Base-by-base conservation (phyloP, 208 protist species). In the Leishmania lainsoni region DNA sequence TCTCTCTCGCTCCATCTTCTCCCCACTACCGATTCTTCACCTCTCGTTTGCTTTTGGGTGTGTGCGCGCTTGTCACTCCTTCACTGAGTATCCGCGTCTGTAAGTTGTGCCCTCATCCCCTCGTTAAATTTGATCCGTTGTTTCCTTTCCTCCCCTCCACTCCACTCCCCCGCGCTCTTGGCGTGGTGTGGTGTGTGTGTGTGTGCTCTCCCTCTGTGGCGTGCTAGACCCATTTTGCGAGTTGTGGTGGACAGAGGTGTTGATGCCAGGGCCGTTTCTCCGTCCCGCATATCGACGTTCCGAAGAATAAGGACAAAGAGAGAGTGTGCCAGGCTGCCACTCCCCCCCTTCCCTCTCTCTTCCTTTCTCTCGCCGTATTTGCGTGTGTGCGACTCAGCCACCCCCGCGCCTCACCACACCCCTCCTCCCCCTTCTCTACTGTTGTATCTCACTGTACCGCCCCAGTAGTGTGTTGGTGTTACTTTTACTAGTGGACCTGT, bases 1-100 rank as follows among this genome's bases (percentile, higher is more conserved):
- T 61, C 14, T 79, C 58, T 77, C 63, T 42, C 16, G 51, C 48
- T 59, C 59, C 75, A 14, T 49, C 29, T 75, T 35, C n/a, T 10
- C 42, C 1, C 49, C 59, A 1, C n/a, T 22, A 49, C 69, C 10
- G 10, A 22, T 65, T 29, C 39, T 16, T 32, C 65, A 2, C 71
- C 12, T 20, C 59, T 75, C 58, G 72, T 51, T 39, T 39, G 35
- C 2, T 39, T 39, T 39, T 39, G 35, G 35, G 35, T 39, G 35
- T 39, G 35, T 39, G 35, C 22, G 16, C 17, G 68, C 42, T 17
- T 48, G 20, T 0, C 68, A 48, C 1, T 35, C 16, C n/a, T 69
- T 68, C 32, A 4, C 12, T 69, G 17, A 22, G 63, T n/a, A 42
- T 42, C 12, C 63, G 39, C 32, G 3, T 70, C 32, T 70, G 35